Conservation (phyloP, 352 stramenopile genomes). For the Phytophthora vignae region DNA sequence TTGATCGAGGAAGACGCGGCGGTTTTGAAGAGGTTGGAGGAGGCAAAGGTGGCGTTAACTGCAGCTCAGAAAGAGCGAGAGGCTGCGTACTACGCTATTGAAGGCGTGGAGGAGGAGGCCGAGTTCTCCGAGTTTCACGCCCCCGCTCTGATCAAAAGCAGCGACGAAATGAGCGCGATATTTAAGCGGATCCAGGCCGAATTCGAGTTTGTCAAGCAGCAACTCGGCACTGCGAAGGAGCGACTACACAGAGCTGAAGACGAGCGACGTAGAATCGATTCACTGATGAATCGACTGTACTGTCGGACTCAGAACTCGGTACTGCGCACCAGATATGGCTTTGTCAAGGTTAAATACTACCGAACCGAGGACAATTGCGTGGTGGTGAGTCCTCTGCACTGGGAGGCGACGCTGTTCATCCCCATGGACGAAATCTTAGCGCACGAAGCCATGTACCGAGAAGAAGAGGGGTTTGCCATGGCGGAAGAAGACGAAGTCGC, state of each 20-base stretch:
- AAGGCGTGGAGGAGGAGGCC: slow-evolving; percentile 81
- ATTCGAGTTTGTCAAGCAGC: slow-evolving; percentile 22
- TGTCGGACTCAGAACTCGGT: slow-evolving; percentile 49
- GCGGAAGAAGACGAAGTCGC: slow-evolving; percentile 41
- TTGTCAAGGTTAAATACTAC: slow-evolving; percentile 56
- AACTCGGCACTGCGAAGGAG: slow-evolving; percentile 22
- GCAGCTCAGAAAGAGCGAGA: slow-evolving; percentile 53
- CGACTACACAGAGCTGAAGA: slow-evolving; percentile 29
- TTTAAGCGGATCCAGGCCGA: slow-evolving; percentile 48
- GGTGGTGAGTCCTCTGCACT: slow-evolving; percentile 50
- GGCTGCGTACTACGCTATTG: slow-evolving; percentile 53
- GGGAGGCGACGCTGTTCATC: slow-evolving; percentile 66
- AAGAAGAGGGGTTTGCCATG: slow-evolving; percentile 64
- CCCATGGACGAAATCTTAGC: slow-evolving; percentile 51
- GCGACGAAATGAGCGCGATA: slow-evolving; percentile 60
- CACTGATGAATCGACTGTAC: slow-evolving; percentile 49
- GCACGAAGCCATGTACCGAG: slow-evolving; percentile 50
- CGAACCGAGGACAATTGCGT: slow-evolving; percentile 63
- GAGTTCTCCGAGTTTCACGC: slow-evolving; percentile 81
- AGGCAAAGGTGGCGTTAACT: slow-evolving; percentile 37
- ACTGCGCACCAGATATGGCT: slow-evolving; percentile 57
- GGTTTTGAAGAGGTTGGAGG: slow-evolving; percentile 35
- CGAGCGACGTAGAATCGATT: slow-evolving; percentile 26
- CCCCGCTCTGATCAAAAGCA: slow-evolving; percentile 65
- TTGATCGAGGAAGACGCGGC: slow-evolving; percentile 57